Base-by-base conservation (phyloP, 192 early-diverging fungal genomes). In the Umbelopsis ramanniana region DNA sequence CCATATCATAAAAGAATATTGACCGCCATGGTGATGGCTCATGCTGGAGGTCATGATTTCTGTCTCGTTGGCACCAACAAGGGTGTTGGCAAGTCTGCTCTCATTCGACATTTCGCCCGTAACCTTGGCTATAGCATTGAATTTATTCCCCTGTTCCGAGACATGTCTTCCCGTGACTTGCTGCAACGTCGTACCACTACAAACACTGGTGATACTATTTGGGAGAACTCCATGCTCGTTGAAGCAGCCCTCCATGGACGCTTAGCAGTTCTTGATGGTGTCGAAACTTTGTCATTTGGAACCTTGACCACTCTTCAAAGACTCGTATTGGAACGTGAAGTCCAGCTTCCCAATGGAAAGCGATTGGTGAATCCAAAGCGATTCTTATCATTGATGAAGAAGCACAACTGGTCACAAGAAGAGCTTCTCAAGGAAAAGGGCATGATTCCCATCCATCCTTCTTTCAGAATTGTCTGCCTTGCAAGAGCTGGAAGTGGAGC, bases 161-260 rank as follows among this genome's bases (percentile, higher is more conserved):
- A 94, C 72, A 93, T 94, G 90, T 91, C 91, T 6, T 87, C 93
- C 6, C 82, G 93, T 17, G 91, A 93, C 74, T 81, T 94, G 4
- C 74, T 94, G 26, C 93, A 94, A 72, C 85, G 91, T 38, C 84
- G 93, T 40, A 82, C 84, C 52, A 94, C 93, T 0, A 89, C 88
- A 0, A 74, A 83, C 37, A 74, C 88, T 9, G 93, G 93, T 48
- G 89, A 91, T 52, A 93, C 93, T 9, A 73, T 89, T 40, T 94
- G 93, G 92, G 87, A 93, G 74, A 88, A 87, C 74, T 89, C 90
- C 11, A 83, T 82, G 0, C 78, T 93, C 17, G 89, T 94, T 29
- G 84, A 89, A 53, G 93, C 93, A 6, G 90, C 92, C 12, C 73
- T 93, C 7, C 81, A 85, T 22, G 93, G 93, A 19, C 81, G 84